Base-by-base conservation (phyloP, 495 filamentous ascomycete species). In the Daldinia concentrica region DNA sequence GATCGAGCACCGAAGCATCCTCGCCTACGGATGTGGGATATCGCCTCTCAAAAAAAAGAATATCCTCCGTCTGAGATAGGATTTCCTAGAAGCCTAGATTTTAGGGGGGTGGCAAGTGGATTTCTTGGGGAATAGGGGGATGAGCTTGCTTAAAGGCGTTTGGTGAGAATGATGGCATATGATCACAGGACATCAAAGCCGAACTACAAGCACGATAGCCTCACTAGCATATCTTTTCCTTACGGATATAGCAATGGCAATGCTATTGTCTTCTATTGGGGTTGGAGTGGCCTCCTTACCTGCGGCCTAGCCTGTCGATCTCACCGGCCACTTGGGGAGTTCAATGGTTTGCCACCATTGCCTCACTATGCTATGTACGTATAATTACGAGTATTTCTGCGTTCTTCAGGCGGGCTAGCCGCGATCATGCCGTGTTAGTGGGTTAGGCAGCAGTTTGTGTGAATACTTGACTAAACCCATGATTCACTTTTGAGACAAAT, bases 231-330 rank as follows among this genome's bases (percentile, higher is more conserved):
- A 39, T 34, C 9, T 0, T 14, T 37, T 58, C 22, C 32, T 39
- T 27, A 2, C 22, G 17, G 32, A 6, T 58, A 39, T 58, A 58
- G 22, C 32, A 39, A 26, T 39, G 34, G 1, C 11, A 32, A 17
- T 34, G 3, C 9, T 55, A 15, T 14, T 22, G 8, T 39, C 22
- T 48, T 48, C 8, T 8, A 12, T 48, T 24, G 43, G 17, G 12
- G 19, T 24, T 24, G 43, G 17, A 48, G 17, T 22, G 8, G 43
- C 24, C 17, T 48, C 43, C 19, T 24, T 48, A 4, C 19, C 43
- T 48, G 43, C 17, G 8, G 43, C 43, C 43, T 24, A 48, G 19
- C 9, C 19, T 37, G 55, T 58, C 32, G 55, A 58, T 39, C 55
- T 26, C 32, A 58, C 34, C 17, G 19, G 11, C 43, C 8, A 12